Evolutionary conservation across 106 monocot species (phyloP), one percentile per base, ranked within the genome.

Genomic region (Dendrobium nobile): DNA sequence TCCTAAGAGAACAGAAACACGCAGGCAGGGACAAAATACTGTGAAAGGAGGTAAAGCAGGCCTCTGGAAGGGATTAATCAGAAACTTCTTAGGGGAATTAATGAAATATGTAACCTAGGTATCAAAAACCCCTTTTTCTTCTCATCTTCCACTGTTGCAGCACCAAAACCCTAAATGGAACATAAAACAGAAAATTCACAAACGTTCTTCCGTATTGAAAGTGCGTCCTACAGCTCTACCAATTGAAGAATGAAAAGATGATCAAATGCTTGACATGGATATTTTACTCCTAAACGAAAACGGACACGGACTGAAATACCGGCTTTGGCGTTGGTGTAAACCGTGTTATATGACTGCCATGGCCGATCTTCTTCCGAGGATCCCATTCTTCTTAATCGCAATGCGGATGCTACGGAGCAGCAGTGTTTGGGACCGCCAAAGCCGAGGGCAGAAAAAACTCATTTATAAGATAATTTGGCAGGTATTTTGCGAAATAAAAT

Each of bases 321-420:
- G 67, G 97, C 94, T 95, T 98, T 98, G 15, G 91, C 97, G 75
- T 92, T 98, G 72, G 97, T 95, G 87, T 85, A 98, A 47, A 84
- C 97, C 4, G 94, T 95, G 80, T 91, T 88, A 75, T 92, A 98
- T 16, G 97, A 92, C 44, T 94, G 92, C 97, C 97, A 98, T 68
- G 97, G 97, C 75, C 91, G 83, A 85, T 92, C 97, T 40, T 87
- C 94, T 48, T 84, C 87, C 5, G 89, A 86, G 78, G 27, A 85
- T 65, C 55, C 96, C 93, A 93, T 93, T 10, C 75, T 76, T 48
- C 42, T 41, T 74, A 10, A 20, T 74, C 43, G 51, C 37, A 18
- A 43, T 44, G 4, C 9, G 41, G 20, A n/a, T 37, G 70, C 2
- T 33, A 9, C 22, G 11, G 9, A 33, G 37, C 37, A 22, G 15